Base-by-base conservation (phyloP, 495 filamentous ascomycete species). In the Evernia prunastri region DNA sequence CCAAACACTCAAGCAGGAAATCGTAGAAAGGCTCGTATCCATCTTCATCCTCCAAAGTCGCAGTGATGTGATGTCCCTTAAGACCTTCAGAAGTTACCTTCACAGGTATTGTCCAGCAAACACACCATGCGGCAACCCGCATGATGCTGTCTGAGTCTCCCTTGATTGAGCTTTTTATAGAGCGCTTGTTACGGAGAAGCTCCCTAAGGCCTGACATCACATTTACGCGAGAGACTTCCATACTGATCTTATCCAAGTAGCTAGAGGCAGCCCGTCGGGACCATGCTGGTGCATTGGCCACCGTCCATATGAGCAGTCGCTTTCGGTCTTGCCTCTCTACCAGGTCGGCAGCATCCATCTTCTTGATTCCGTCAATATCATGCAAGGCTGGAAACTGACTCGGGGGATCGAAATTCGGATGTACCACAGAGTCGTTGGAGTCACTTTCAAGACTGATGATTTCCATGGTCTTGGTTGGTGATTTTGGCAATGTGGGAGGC, bases 71-170 rank as follows among this genome's bases (percentile, higher is more conserved):
- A 15, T 40, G 39, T 47, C 12, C 63, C 5, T 27, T 56, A 31
- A 75, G 70, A 6, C 74, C 75, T 29, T 61, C 25, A 43, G 63
- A 29, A 23, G 39, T 56, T 23, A 71, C 61, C 56, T 66, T 68
- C 12, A 63, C 59, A 31, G 75, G 73, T 42, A 75, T 73, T 12
- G 76, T 60, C 74, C 76, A 81, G 23, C 74, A 76, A 29, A 81
- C 72, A 43, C 72, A 78, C 57, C 78, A 69, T 18, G 71, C 66
- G 3, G 72, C 71, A 10, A 73, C 67, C 3, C 73, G 72, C 72
- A 79, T 75, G 27, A 73, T 58, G 5, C 67, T 23, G 15, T 58
- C 31, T 18, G 63, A 69, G 23, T 69, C 60, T 3, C 31, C 17
- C 5, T 60, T n/a, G 31, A 66, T 63, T 40, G 71, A 39, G n/a